Conservation (phyloP, 2,329 filamentous ascomycete species). For the Macroventuria anomochaeta region DNA sequence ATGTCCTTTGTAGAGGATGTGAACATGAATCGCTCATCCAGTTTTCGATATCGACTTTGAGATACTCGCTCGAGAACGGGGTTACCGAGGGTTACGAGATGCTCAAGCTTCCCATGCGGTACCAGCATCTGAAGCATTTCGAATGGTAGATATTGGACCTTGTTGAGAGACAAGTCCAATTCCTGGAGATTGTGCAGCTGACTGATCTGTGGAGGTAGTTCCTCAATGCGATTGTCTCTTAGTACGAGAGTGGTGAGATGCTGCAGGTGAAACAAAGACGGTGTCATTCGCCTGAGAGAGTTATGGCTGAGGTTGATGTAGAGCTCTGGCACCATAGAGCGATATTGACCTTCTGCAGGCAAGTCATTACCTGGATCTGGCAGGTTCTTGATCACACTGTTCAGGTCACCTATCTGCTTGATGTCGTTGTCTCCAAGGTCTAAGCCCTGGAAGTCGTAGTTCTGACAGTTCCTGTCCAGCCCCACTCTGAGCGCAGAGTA, state of each 20-base stretch:
- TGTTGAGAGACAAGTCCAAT: constrained; percentile 35
- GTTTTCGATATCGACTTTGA: constrained; percentile 3
- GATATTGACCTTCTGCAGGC: constrained; percentile 38
- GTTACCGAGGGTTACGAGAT: constrained; percentile 25
- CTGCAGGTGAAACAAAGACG: constrained; percentile 35
- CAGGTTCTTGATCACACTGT: constrained; percentile 32
- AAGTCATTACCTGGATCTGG: constrained; percentile 34
- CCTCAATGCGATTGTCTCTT: constrained; percentile 33
- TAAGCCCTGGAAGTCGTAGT: constrained; percentile 23
- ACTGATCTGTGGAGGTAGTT: constrained; percentile 37
- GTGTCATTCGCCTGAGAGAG: constrained; percentile 25
- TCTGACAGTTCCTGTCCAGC: constrained; percentile 24
- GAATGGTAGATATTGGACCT: constrained; percentile 32
- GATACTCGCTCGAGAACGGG: constrained; percentile 17
- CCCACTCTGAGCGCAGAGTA: constrained; percentile 18
- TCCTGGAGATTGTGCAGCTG: constrained; percentile 27
- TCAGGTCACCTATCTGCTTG: constrained; percentile 32
- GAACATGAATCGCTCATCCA: constrained; percentile 2
- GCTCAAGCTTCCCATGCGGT: constrained; percentile 23
- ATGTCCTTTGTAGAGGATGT: constrained; percentile 1
- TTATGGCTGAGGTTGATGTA: constrained; percentile 34
- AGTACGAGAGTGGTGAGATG: constrained; percentile 36
- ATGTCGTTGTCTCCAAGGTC: constrained; percentile 34
- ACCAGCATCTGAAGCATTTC: constrained; percentile 32
- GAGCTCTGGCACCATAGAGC: constrained; percentile 39